A percentile compares a stretch with the other conserved stretches of the same genome.
phyloP scores from a whole-genome alignment of 1,284 basidiomycete species.

The Pterulicium gracile region DNA sequence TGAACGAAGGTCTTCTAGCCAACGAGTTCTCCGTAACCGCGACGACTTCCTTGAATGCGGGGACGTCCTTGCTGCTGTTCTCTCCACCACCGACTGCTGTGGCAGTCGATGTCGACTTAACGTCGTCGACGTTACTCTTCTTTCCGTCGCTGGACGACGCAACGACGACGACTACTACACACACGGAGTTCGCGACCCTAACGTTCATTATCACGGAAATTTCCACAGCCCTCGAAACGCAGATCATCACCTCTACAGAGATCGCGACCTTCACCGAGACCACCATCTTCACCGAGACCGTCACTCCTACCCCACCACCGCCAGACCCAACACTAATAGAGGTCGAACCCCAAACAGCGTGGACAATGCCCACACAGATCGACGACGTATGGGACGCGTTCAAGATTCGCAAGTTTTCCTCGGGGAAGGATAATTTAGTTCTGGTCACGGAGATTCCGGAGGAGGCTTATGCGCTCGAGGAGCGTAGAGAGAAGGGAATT shows the following conservation, averaged over 20 bases:
- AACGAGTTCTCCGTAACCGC: no score
- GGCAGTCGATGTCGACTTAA: no score
- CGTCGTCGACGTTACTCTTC: background rate
- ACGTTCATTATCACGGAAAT: constrained; percentile 4
- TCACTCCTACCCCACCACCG: constrained; percentile 10
- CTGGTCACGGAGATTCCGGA: constrained; percentile 39
- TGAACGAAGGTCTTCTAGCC: no score
- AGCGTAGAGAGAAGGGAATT: no score
- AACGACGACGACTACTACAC: constrained; percentile 1
- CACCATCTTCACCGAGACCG: constrained; percentile 17
- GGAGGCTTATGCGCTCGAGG: constrained; percentile 21
- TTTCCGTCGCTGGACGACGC: background rate
- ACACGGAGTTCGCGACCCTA: constrained; percentile 6
- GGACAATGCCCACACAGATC: constrained; percentile 43
- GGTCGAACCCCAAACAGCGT: constrained; percentile 25
- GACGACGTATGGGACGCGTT: constrained; percentile 44
- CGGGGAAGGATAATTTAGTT: constrained; percentile 44
- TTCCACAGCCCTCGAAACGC: background rate
- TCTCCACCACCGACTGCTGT: no score
- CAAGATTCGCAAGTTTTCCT: constrained; percentile 46
- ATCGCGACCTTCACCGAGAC: constrained; percentile 10
- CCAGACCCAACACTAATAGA: constrained; percentile 11
- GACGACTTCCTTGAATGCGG: no score
- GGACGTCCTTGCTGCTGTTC: no score
- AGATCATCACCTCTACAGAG: constrained; percentile 5